These are phyloP conservation scores for Trebouxia gelatinosa DNA, from an alignment of 163 green algal genomes.

Conservation along the genomic window DNA sequence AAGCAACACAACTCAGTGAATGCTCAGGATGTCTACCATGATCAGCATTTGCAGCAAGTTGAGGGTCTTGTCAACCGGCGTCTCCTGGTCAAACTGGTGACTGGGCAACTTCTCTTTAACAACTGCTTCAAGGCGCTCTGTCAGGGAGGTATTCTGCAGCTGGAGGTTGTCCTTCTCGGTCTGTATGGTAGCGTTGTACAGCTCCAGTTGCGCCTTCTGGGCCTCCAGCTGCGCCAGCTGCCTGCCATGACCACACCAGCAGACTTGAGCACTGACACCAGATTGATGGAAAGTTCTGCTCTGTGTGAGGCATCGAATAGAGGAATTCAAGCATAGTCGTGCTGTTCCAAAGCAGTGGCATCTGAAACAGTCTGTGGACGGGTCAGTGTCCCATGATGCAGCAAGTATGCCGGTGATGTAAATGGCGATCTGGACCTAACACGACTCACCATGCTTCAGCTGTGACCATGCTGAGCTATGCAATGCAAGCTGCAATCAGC, in stretches of 20 bases:
- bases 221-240: conserved; percentile 17
- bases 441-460: no score
- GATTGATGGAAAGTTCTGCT: neutral
- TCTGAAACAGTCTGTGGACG: neutral
- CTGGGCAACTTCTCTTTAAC: conserved; percentile 9
- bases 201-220: conserved; percentile 26
- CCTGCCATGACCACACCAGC: neutral
- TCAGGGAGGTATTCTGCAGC: conserved; percentile 6
- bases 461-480: no score
- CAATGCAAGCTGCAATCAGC: no score
- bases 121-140: conserved; percentile 20
- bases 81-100: conserved; percentile 22
- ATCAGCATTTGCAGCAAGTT: conserved; percentile 22
- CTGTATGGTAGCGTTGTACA: conserved; percentile 18
- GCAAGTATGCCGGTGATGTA: no score
- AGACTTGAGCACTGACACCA: neutral
- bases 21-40: conserved; percentile 19
- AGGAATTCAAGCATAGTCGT: neutral
- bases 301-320: neutral
- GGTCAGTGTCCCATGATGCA: neutral
- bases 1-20: neutral
- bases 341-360: neutral
- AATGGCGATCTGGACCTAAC: no score
- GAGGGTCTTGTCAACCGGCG: conserved; percentile 28
- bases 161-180: conserved; percentile 24